Evolutionary conservation across 2,329 filamentous ascomycete genomes (phyloP), one percentile per base, ranked within the genome.

Genomic region (Colletotrichum scovillei): DNA sequence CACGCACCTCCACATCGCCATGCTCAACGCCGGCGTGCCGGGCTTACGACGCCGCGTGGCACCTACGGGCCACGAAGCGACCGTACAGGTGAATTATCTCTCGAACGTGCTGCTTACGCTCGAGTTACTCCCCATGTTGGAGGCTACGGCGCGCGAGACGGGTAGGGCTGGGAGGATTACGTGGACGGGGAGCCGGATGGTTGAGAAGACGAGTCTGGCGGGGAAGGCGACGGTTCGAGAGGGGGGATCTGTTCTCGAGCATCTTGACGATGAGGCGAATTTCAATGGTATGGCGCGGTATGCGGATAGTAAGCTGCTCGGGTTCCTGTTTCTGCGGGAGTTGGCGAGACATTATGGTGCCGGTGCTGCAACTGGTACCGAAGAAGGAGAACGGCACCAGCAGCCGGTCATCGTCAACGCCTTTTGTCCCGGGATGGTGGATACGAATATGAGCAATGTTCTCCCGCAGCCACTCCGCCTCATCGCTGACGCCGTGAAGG

Each of bases 61-160:
- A 0, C 42, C 69, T 0, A 75, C 46, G 1, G 75, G 77, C 0
- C 78, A 79, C 14, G 78, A 78, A 35, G 72, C 72, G 56, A 75
- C 76, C 16, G 38, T 76, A 0, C 78, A 79, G 42, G 74, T 80
- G 56, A 79, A 79, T 57, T 78, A 79, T 32, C 38, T 79, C 12
- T 78, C 78, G 30, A 80, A 77, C 16, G 75, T 76, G 9, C 72
- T 79, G 6, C 72, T 80, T 3, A 75, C 67, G 0, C 38, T 80
- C 6, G 30, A 72, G 4, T 63, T 80, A 0, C 55, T 78, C 0
- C 75, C 77, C 0, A 6, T 62, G 0, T 65, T 79, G 0, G 69
- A 79, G 9, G 35, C 64, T 3, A 77, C 64, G 26, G 55, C 55
- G 7, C 16, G 35, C 6, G 12, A 38, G 38, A 60, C 55, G 7